Evolutionary conservation across 2,329 filamentous ascomycete species (phyloP).

Genomic region (Sarocladium kiliense): DNA sequence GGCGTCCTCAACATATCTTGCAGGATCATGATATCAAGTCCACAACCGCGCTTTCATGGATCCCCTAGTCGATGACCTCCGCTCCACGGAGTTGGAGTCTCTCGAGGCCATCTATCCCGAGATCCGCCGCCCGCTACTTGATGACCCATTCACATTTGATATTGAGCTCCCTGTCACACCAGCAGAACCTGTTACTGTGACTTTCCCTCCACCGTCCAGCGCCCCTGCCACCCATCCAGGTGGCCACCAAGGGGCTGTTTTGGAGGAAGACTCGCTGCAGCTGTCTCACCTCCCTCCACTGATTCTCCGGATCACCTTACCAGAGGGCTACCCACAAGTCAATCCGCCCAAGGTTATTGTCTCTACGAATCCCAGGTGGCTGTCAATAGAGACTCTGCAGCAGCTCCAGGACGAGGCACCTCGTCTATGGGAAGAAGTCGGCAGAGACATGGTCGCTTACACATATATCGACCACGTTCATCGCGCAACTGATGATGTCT

Average conservation of each 20-base stretch:
- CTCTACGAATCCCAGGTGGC: conserved; percentile 52
- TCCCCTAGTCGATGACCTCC: conserved; percentile 43
- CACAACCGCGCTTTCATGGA: conserved; percentile 26
- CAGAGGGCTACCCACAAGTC: conserved; percentile 51
- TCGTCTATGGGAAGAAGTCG: conserved; percentile 57
- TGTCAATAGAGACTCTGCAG: conserved; percentile 41
- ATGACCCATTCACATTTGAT: conserved; percentile 42
- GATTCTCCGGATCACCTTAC: conserved; percentile 47
- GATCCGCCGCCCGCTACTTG: conserved; percentile 38
- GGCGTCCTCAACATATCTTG: not conserved
- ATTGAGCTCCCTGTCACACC: conserved; percentile 56
- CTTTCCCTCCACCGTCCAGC: conserved; percentile 40
- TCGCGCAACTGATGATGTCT: conserved; percentile 53
- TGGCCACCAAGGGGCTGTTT: conserved; percentile 3
- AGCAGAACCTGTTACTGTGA: conserved; percentile 48
- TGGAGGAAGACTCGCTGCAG: conserved; percentile 38
- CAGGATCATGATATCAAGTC: not conserved
- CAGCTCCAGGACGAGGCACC: conserved; percentile 45
- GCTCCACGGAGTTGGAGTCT: conserved; percentile 54
- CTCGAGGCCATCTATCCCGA: conserved; percentile 65
- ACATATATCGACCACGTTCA: conserved; percentile 60
- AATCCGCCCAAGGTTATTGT: conserved; percentile 46
- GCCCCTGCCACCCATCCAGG: conserved; percentile 12
- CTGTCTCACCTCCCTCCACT: conserved; percentile 55
- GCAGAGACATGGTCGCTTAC: conserved; percentile 54